Conservation (phyloP, 2,329 filamentous ascomycete species). For the Monilinia laxa region DNA sequence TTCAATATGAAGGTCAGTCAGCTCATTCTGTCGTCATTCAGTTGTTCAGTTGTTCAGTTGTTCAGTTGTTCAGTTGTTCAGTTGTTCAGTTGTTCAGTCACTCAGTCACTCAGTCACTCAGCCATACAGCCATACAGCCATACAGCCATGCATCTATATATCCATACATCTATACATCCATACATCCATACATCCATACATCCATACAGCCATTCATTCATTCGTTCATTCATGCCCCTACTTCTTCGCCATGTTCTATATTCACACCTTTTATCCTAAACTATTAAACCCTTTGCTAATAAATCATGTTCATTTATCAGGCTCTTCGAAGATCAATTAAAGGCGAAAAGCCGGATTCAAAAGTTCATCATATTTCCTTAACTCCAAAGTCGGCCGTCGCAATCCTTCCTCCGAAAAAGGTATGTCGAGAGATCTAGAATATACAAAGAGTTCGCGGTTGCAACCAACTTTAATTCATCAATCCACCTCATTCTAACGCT, state of each 20-base stretch:
- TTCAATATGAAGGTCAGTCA: slow-evolving; percentile 37
- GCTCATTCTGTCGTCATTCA: neutral
- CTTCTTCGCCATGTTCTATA: too few species aligned
- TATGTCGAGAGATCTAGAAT: slow-evolving; percentile 41
- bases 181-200: neutral
- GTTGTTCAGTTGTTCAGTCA: too few species aligned
- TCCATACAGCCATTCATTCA: neutral
- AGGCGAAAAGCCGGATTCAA: slow-evolving; percentile 61
- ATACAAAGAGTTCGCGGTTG: neutral
- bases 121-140: neutral
- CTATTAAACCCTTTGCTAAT: slow-evolving; percentile 29
- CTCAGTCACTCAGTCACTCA: too few species aligned
- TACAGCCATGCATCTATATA: neutral
- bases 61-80: too few species aligned
- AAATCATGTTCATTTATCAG: slow-evolving; percentile 41
- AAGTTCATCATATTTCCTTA: slow-evolving; percentile 63
- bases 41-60: too few species aligned
- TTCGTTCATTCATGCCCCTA: too few species aligned
- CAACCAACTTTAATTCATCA: neutral
- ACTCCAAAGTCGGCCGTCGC: slow-evolving; percentile 68
- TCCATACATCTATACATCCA: neutral
- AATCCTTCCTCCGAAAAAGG: slow-evolving; percentile 72
- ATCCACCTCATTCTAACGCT: slow-evolving; percentile 1
- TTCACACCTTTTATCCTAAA: too few species aligned
- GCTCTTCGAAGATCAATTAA: slow-evolving; percentile 68